phyloP scores from a whole-genome alignment of 75 land plant genomes.

The Azolla pinnata region DNA sequence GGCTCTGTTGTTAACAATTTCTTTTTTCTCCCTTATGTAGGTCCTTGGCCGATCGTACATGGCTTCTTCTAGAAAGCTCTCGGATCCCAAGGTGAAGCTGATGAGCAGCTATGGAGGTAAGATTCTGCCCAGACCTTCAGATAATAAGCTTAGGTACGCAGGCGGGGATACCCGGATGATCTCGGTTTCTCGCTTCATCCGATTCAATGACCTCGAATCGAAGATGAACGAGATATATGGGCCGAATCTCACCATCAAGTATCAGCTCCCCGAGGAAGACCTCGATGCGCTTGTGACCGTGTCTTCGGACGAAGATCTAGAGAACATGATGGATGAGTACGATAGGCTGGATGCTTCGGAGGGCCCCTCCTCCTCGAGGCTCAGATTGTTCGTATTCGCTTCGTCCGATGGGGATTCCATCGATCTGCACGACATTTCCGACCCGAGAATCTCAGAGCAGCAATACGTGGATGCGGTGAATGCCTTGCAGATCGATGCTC shows the following conservation, averaged over 20 bases:
- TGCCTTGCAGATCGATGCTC: constrained; percentile 23
- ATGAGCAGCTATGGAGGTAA: constrained; percentile 49
- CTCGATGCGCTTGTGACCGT: constrained; percentile 52
- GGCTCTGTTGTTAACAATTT: no score
- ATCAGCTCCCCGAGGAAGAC: constrained; percentile 57
- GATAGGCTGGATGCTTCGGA: constrained; percentile 32
- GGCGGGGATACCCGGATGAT: constrained; percentile 42
- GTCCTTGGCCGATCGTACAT: no score
- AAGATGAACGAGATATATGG: constrained; percentile 12
- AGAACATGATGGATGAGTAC: constrained; percentile 58
- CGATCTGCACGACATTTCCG: not conserved
- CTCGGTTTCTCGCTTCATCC: constrained; percentile 22
- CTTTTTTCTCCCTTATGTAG: no score
- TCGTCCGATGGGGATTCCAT: constrained; percentile 6
- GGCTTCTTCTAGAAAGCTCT: no score
- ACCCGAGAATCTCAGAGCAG: constrained; percentile 22
- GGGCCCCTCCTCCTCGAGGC: constrained; percentile 31
- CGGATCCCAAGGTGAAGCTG: constrained; percentile 30
- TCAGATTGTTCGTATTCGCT: constrained; percentile 56
- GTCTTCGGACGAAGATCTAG: constrained; percentile 49
- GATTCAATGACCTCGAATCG: constrained; percentile 9
- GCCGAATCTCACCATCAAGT: constrained; percentile 30
- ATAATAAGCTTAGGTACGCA: constrained; percentile 28
- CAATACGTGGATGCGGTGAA: constrained; percentile 67
- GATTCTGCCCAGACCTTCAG: constrained; percentile 34